Evolutionary conservation across 2,329 filamentous ascomycete species (phyloP).

Genomic region (Curvularia spicifera): DNA sequence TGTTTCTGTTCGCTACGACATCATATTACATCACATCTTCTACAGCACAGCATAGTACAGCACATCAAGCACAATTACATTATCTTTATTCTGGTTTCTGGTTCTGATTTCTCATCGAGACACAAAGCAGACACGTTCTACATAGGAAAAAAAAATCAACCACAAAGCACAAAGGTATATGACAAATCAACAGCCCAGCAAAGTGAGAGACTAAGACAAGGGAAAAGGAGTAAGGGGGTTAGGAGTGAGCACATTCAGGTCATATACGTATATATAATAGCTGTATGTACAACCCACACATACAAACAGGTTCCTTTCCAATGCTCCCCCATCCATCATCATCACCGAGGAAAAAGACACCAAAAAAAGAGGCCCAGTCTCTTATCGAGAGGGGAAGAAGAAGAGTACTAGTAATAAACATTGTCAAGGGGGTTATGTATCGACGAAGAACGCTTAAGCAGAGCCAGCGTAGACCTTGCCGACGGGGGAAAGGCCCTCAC

Average conservation of each 20-base stretch:
- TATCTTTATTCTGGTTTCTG: neutral
- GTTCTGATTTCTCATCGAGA: too few species aligned
- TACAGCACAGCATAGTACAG: too few species aligned
- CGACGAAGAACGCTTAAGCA: conserved; percentile 11
- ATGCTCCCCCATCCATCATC: neutral
- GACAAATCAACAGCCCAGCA: neutral
- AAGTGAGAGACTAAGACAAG: neutral
- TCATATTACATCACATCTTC: too few species aligned
- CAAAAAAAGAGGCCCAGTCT: too few species aligned
- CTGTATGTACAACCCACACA: conserved; percentile 11
- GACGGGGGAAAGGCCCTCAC: conserved; percentile 27
- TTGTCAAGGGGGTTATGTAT: too few species aligned
- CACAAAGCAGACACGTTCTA: too few species aligned
- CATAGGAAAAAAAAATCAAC: too few species aligned
- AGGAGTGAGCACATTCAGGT: neutral
- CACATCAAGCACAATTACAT: neutral
- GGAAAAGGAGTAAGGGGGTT: neutral
- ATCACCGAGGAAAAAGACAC: neutral
- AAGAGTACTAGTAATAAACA: neutral
- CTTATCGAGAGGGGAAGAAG: too few species aligned
- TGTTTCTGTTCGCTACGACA: too few species aligned
- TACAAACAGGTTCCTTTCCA: neutral
- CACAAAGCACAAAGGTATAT: neutral
- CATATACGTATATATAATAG: neutral
- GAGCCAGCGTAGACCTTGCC: conserved; percentile 38